Percentiles rank a stretch among this genome's conserved stretches.
Conservation (phyloP, 345 rosid species). For the Arabis alpina region DNA sequence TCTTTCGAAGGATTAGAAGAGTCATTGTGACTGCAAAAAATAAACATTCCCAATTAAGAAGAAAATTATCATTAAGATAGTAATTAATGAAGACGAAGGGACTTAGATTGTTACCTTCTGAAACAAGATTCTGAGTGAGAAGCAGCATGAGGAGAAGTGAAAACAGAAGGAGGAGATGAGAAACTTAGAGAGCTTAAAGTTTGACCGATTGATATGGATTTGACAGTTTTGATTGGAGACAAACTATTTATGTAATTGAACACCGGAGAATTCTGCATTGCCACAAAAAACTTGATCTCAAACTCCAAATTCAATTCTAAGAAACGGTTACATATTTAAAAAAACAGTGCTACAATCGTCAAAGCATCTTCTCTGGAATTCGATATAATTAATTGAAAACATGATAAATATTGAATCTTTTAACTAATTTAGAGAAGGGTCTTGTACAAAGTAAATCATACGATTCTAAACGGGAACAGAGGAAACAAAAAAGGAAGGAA, state of each 20-base stretch:
- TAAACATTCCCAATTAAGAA: conserved; percentile 3
- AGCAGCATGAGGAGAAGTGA: conserved; percentile 80
- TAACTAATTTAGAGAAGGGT: conserved; percentile 17
- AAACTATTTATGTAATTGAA: conserved; percentile 75
- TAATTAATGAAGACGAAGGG: background rate
- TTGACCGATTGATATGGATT: conserved; percentile 58
- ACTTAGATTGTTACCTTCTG: conserved; percentile 11
- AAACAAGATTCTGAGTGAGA: conserved; percentile 75
- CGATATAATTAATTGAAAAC: background rate
- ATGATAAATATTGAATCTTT: background rate
- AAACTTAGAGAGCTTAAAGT: conserved; percentile 68
- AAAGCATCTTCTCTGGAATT: background rate
- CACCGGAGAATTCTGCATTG: conserved; percentile 82
- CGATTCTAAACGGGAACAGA: conserved; percentile 1
- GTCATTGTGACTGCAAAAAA: conserved; percentile 49
- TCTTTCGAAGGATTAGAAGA: conserved; percentile 45
- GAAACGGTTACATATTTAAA: background rate
- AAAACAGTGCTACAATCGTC: too few relatives aligned
- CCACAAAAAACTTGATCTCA: conserved; percentile 1
- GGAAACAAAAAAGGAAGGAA: background rate
- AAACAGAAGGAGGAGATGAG: conserved; percentile 70
- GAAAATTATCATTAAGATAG: background rate
- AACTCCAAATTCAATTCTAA: background rate
- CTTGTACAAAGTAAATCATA: conserved; percentile 7
- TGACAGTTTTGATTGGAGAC: conserved; percentile 81